phyloP scores from a whole-genome alignment of 495 filamentous ascomycete genomes.

The Schizothecium vesticola region DNA sequence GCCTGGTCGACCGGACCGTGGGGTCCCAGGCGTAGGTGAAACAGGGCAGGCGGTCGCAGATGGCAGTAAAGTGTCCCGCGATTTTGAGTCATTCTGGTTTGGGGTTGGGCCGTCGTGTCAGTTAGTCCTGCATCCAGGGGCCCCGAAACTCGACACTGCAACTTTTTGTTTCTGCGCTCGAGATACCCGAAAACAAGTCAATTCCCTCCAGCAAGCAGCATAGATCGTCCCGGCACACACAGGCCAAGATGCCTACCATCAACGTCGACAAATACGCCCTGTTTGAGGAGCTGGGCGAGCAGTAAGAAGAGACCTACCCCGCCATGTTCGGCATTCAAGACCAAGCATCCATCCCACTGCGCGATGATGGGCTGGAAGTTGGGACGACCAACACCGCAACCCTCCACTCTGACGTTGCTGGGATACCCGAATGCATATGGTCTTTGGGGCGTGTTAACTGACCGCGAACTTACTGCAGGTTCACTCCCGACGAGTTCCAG shows the following conservation, averaged over 20 bases:
- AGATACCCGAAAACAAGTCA: constrained; percentile 9
- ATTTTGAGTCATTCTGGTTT: constrained; percentile 28
- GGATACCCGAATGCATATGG: background rate
- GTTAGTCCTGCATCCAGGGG: constrained; percentile 9
- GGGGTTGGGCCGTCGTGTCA: constrained; percentile 20
- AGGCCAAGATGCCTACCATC: constrained; percentile 74
- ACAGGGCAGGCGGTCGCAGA: constrained; percentile 9
- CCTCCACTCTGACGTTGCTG: background rate
- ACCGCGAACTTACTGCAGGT: constrained; percentile 44
- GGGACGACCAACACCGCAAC: background rate
- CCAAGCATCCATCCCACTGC: background rate
- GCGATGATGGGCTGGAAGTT: background rate
- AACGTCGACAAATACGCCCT: constrained; percentile 91
- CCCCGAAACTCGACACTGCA: constrained; percentile 9
- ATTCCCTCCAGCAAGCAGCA: constrained; percentile 6
- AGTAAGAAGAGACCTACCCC: constrained; percentile 51
- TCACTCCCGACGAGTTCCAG: constrained; percentile 91
- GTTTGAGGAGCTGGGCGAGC: constrained; percentile 82
- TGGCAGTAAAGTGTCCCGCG: constrained; percentile 26
- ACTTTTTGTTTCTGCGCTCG: constrained; percentile 3
- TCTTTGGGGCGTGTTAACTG: background rate
- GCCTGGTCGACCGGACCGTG: background rate
- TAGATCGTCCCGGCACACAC: background rate
- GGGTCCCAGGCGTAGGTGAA: background rate
- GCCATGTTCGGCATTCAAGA: constrained; percentile 13